phyloP scores from a whole-genome alignment of 192 early-diverging fungal genomes.

The Spinellus fusiger region DNA sequence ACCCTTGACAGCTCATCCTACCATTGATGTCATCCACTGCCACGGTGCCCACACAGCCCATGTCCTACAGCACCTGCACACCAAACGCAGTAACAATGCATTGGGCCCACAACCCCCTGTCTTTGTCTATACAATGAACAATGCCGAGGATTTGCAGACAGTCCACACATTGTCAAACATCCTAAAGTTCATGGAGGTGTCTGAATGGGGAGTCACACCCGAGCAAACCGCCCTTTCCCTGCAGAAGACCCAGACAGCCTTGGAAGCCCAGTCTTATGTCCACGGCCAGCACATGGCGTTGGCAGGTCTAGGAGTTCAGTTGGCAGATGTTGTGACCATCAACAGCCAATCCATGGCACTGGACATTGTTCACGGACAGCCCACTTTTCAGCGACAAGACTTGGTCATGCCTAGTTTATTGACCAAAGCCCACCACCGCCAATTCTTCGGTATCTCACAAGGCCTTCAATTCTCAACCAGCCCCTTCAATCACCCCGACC shows the following conservation, averaged over 20 bases:
- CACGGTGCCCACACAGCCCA: constrained; percentile 53
- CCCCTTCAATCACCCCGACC: constrained; percentile 39
- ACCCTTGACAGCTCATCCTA: constrained; percentile 4
- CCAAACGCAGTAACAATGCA: constrained; percentile 9
- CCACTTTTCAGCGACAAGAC: constrained; percentile 49
- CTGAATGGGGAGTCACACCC: constrained; percentile 25
- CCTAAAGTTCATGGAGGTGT: constrained; percentile 41
- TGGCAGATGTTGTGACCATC: constrained; percentile 42
- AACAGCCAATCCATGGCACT: constrained; percentile 44
- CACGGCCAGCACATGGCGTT: constrained; percentile 45
- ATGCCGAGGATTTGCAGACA: constrained; percentile 48
- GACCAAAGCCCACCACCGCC: constrained; percentile 36
- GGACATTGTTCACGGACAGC: constrained; percentile 44
- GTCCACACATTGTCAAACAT: constrained; percentile 42
- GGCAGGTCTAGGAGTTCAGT: constrained; percentile 42
- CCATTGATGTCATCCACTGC: constrained; percentile 48
- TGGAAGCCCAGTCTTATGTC: constrained; percentile 32
- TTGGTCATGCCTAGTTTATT: constrained; percentile 46
- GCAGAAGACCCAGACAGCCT: constrained; percentile 21
- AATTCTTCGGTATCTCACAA: constrained; percentile 49
- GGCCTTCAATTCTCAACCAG: constrained; percentile 45
- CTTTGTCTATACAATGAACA: constrained; percentile 53
- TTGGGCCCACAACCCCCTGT: constrained; percentile 43
- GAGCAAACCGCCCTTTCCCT: constrained; percentile 42
- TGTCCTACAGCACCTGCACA: constrained; percentile 38